These are phyloP conservation scores for Podospora pseudopauciseta DNA, from an alignment of 495 filamentous ascomycete genomes.

Conservation along the genomic window DNA sequence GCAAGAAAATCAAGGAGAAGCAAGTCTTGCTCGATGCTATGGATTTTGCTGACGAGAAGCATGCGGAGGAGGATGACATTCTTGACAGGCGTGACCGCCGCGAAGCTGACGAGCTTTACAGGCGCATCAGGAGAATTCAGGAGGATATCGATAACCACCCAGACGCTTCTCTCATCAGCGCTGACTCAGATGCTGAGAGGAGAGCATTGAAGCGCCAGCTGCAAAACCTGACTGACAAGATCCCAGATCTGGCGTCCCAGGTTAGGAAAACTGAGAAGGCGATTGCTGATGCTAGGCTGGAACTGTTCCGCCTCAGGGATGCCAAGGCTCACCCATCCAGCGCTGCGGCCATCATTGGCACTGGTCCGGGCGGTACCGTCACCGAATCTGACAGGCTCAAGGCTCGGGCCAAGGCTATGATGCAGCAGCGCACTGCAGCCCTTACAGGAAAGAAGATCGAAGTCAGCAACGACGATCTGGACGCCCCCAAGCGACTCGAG, in stretches of 20 bases:
- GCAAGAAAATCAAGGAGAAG: slow-evolving; percentile 91
- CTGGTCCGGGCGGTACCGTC: slow-evolving; percentile 84
- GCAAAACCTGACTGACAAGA: slow-evolving; percentile 79
- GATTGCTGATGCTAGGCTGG: slow-evolving; percentile 89
- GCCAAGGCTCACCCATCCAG: slow-evolving; percentile 86
- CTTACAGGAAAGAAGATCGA: slow-evolving; percentile 77
- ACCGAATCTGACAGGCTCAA: slow-evolving; percentile 95
- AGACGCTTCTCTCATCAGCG: slow-evolving; percentile 64
- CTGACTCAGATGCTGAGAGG: slow-evolving; percentile 83
- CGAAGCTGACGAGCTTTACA: slow-evolving; percentile 91
- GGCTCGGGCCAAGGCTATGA: slow-evolving; percentile 92
- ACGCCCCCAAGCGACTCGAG: slow-evolving; percentile 77
- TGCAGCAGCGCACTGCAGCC: slow-evolving; percentile 94
- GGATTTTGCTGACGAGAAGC: slow-evolving; percentile 92
- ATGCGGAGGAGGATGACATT: slow-evolving; percentile 84
- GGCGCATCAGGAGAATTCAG: slow-evolving; percentile 87
- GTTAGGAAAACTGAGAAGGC: slow-evolving; percentile 86
- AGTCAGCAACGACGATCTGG: slow-evolving; percentile 61
- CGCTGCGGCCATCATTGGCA: slow-evolving; percentile 81
- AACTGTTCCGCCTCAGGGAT: slow-evolving; percentile 89
- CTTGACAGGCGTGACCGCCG: slow-evolving; percentile 86
- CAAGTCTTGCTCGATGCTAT: slow-evolving; percentile 95
- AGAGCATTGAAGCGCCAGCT: slow-evolving; percentile 82
- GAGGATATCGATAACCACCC: slow-evolving; percentile 95
- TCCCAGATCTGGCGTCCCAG: slow-evolving; percentile 88